A percentile compares a stretch with the other conserved stretches of the same genome.
Evolutionary conservation across 129 eudicot species (phyloP).

Genomic region (Helianthus annuus): HanXRQr2.0-SUNRISE NC_035437.2:143219618-143220117

Average conservation of each 20-base stretch:
- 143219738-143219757: background rate
- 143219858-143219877: background rate
- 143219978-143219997: conserved; percentile 5
- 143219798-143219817: background rate
- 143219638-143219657: too few relatives aligned
- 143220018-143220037: conserved; percentile 16
- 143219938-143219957: conserved; percentile 65
- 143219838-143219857: background rate
- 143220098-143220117: conserved; percentile 6
- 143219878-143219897: conserved; percentile 43
- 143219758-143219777: background rate
- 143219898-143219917: conserved; percentile 78
- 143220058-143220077: conserved; percentile 23
- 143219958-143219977: conserved; percentile 61
- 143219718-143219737: background rate
- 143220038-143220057: conserved; percentile 20
- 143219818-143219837: background rate
- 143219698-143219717: too few relatives aligned
- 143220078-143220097: conserved; percentile 31
- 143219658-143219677: too few relatives aligned
- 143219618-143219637: too few relatives aligned
- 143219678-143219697: too few relatives aligned
- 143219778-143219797: background rate
- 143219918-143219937: conserved; percentile 84
- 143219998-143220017: conserved; percentile 26